phyloP scores from a whole-genome alignment of 2,329 filamentous ascomycete species.

The Pseudogymnoascus sp. region DNA sequence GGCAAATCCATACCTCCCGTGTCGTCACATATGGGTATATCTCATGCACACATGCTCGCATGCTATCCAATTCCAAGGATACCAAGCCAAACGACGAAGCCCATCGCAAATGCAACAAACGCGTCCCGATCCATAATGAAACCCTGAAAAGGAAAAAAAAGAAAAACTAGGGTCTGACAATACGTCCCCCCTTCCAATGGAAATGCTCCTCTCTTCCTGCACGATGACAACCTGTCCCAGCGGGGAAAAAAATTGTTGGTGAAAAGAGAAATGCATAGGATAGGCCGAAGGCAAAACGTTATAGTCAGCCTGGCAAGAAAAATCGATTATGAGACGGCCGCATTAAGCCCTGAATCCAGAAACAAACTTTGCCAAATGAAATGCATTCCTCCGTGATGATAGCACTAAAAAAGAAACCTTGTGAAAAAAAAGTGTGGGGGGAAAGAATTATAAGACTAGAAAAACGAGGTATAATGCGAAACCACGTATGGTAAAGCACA shows the following conservation, averaged over 20 bases:
- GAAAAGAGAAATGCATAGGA: neutral
- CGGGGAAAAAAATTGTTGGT: neutral
- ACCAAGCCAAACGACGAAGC: slow-evolving; percentile 7
- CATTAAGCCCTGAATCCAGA: neutral
- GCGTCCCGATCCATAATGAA: slow-evolving; percentile 3
- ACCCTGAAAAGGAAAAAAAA: neutral
- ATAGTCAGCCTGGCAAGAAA: neutral
- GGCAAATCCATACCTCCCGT: slow-evolving; percentile 9
- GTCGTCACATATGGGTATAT: slow-evolving; percentile 8
- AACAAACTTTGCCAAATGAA: slow-evolving; percentile 3
- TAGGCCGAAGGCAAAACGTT: neutral
- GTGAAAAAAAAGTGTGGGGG: neutral
- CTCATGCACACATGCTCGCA: slow-evolving; percentile 7
- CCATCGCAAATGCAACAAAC: slow-evolving; percentile 8
- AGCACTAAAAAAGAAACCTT: neutral
- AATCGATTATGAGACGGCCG: neutral
- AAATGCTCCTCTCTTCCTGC: neutral
- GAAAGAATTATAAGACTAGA: slow-evolving; percentile 2
- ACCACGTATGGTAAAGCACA: neutral
- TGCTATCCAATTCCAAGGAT: slow-evolving; percentile 9
- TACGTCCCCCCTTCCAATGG: neutral
- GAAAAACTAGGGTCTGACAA: neutral
- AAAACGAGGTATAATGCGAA: slow-evolving; percentile 9
- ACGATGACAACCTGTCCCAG: neutral
- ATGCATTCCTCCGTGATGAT: neutral